These are phyloP conservation scores for Aspergillaceae sp. DNA, from an alignment of 2,329 filamentous ascomycete genomes.

Conservation along the genomic window DNA sequence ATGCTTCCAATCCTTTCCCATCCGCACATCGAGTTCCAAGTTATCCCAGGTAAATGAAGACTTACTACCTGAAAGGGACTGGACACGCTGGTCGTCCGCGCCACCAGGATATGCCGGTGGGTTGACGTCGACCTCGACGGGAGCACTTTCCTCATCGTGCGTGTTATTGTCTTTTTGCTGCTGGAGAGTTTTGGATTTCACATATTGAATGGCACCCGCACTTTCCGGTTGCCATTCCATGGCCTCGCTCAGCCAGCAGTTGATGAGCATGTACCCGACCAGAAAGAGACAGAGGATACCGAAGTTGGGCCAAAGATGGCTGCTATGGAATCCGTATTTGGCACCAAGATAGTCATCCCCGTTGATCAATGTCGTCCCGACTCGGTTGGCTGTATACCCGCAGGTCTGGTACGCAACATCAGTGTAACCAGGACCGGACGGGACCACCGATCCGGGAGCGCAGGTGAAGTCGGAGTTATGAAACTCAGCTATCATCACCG, in stretches of 20 bases:
- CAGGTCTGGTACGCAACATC: slow-evolving; percentile 51
- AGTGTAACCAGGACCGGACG: slow-evolving; percentile 43
- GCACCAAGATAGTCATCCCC: slow-evolving; percentile 47
- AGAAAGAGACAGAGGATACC: slow-evolving; percentile 65
- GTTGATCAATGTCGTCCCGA: slow-evolving; percentile 42
- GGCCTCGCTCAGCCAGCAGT: slow-evolving; percentile 57
- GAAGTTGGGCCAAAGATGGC: slow-evolving; percentile 61
- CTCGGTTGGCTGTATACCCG: slow-evolving; percentile 44
- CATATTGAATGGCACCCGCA: slow-evolving; percentile 58
- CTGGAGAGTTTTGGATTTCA: slow-evolving; percentile 42
- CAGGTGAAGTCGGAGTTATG: slow-evolving; percentile 47
- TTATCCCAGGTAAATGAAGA: slow-evolving; percentile 60
- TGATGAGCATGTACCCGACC: slow-evolving; percentile 60
- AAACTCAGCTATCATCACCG: slow-evolving; percentile 56
- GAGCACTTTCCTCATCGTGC: slow-evolving; percentile 19
- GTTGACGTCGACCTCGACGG: slow-evolving; percentile 15
- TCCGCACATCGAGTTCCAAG: slow-evolving; percentile 58
- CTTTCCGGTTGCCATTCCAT: slow-evolving; percentile 52
- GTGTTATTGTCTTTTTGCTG: slow-evolving; percentile 4
- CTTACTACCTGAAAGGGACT: slow-evolving; percentile 42
- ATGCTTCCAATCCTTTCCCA: slow-evolving; percentile 47
- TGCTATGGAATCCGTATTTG: slow-evolving; percentile 43
- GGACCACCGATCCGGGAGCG: slow-evolving; percentile 46
- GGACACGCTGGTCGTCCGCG: slow-evolving; percentile 16
- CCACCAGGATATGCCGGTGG: slow-evolving; percentile 8